These are phyloP conservation scores for Ensete glaucum DNA, from an alignment of 176 grass and related monocot genomes.

Conservation along the genomic window DNA sequence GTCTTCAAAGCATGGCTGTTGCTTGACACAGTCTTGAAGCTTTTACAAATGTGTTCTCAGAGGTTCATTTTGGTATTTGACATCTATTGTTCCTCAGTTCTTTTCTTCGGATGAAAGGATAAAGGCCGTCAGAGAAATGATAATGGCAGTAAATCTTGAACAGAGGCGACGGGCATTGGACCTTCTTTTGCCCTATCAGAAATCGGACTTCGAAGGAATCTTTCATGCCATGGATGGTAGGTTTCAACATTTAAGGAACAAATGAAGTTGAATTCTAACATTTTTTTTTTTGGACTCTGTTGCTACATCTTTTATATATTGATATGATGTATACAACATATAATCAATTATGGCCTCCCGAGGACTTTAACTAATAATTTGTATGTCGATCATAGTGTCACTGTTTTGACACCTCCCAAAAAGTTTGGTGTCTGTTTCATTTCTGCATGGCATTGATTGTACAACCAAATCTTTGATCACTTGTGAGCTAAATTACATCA, in stretches of 20 bases:
- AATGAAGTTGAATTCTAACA: not conserved
- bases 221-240: conserved; percentile 97
- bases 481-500: not conserved
- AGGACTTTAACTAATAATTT: no score
- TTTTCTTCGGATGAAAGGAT: conserved; percentile 99
- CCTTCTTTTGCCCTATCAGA: conserved; percentile 85
- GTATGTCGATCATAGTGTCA: no score
- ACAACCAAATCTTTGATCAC: not conserved
- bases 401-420: no score
- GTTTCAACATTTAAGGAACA: not conserved
- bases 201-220: conserved; percentile 92
- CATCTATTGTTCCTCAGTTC: conserved; percentile 44
- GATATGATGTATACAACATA: no score
- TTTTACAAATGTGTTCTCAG: no score
- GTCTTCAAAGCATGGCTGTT: not conserved
- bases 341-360: no score
- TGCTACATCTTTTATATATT: no score
- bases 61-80: not conserved
- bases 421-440: no score
- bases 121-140: conserved; percentile 94
- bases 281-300: no score
- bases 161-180: conserved; percentile 76
- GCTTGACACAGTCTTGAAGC: not conserved
- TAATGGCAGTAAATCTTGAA: conserved; percentile 74
- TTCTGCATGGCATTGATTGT: not conserved